Conservation (phyloP, 495 filamentous ascomycete genomes). For the Penicillium robsamsonii region DNA sequence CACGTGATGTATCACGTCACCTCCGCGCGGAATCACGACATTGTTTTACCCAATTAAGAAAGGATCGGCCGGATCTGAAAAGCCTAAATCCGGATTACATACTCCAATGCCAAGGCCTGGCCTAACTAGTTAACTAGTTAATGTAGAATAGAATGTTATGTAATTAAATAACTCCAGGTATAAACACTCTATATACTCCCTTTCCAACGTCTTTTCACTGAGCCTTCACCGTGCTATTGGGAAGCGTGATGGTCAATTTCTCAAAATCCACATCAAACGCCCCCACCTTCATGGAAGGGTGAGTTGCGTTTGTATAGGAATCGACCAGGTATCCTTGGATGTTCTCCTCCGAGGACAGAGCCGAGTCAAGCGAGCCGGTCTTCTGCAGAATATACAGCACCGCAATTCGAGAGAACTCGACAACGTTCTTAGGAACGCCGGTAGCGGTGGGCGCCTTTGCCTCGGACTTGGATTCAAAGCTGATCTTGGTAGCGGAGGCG, state of each 20-base stretch:
- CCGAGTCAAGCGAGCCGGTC: slow-evolving; percentile 40
- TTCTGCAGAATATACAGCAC: slow-evolving; percentile 53
- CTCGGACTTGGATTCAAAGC: not conserved
- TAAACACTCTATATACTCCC: slow-evolving; percentile 1
- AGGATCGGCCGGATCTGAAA: not conserved
- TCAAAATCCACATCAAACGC: slow-evolving; percentile 44
- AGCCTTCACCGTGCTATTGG: slow-evolving; percentile 35
- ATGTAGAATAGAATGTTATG: too few species aligned
- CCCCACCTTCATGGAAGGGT: slow-evolving; percentile 22
- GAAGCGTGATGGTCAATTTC: slow-evolving; percentile 41
- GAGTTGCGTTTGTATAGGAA: slow-evolving; percentile 24
- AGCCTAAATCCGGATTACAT: slow-evolving; percentile 6
- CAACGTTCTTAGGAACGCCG: slow-evolving; percentile 22
- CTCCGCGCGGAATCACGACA: slow-evolving; percentile 28
- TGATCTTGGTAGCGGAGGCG: slow-evolving; percentile 12
- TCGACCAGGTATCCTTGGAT: slow-evolving; percentile 37
- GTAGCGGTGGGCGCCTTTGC: slow-evolving; percentile 16
- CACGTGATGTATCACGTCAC: slow-evolving; percentile 30
- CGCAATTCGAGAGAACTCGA: slow-evolving; percentile 49
- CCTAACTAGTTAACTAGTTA: too few species aligned
- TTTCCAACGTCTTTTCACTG: not conserved
- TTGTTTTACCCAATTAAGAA: slow-evolving; percentile 11
- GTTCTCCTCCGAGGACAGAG: slow-evolving; percentile 32
- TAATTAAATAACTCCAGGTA: not conserved
- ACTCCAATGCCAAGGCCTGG: not conserved